phyloP scores from a whole-genome alignment of 225 moss, liverwort and hornwort species.

The Lunularia cruciata region DNA sequence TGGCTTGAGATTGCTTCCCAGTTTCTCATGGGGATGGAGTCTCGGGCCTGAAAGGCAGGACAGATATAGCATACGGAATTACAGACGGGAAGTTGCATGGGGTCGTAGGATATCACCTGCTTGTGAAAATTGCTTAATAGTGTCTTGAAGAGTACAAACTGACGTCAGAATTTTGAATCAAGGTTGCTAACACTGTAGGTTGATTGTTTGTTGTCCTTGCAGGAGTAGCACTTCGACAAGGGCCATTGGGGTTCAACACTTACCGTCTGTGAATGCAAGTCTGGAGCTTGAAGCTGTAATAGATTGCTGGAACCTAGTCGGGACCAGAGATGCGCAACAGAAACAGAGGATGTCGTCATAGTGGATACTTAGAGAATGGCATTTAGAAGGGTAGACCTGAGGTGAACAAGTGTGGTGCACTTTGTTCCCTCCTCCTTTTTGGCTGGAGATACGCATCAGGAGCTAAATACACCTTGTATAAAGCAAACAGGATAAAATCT shows the following conservation, averaged over 20 bases:
- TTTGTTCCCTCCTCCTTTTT: background rate
- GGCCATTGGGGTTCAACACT: background rate
- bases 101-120: background rate
- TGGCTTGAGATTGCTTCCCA: background rate
- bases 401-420: slow-evolving; percentile 22
- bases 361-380: slow-evolving; percentile 17
- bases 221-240: background rate
- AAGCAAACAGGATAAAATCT: slow-evolving; percentile 1
- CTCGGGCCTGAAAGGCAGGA: too few species aligned
- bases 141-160: background rate
- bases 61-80: background rate
- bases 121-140: background rate
- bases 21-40: too few species aligned
- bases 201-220: background rate
- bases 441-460: slow-evolving; percentile 12
- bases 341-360: slow-evolving; percentile 20
- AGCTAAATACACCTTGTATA: slow-evolving; percentile 2
- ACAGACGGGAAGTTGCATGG: background rate
- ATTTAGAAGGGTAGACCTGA: slow-evolving; percentile 8
- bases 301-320: background rate
- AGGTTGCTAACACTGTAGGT: background rate
- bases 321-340: background rate
- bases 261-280: background rate
- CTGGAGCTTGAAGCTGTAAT: slow-evolving; percentile 7
- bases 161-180: background rate